Evolutionary conservation across 2,329 filamentous ascomycete species (phyloP).

Genomic region (Neopestalotiopsis clavispora): DNA sequence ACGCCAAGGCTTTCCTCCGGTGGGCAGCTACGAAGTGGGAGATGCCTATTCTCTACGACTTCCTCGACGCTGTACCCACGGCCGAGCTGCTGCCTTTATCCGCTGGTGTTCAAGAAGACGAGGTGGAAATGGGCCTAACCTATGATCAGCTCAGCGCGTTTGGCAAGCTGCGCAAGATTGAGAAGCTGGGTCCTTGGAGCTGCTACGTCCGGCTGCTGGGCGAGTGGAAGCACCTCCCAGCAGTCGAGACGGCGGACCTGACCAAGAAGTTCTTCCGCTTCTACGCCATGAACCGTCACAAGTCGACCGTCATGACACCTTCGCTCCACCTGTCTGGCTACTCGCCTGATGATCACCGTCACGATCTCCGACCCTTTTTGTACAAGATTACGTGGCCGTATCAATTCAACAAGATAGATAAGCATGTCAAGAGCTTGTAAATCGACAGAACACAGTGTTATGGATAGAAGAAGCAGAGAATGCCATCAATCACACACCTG

Average conservation of each 20-base stretch:
- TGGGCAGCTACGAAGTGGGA: constrained; percentile 64
- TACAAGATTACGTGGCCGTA: constrained; percentile 40
- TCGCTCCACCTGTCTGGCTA: constrained; percentile 51
- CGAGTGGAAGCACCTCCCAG: neutral
- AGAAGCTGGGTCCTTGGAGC: constrained; percentile 50
- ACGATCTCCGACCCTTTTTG: constrained; percentile 44
- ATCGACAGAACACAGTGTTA: neutral
- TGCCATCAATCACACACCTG: too few species aligned
- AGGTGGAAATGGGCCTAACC: constrained; percentile 55
- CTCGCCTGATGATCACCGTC: constrained; percentile 49
- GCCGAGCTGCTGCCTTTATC: constrained; percentile 72
- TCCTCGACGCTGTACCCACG: constrained; percentile 66
- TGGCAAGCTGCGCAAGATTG: constrained; percentile 24
- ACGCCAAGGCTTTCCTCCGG: constrained; percentile 74
- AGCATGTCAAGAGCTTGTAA: constrained; percentile 33
- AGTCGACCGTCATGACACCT: constrained; percentile 67
- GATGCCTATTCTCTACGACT: constrained; percentile 68
- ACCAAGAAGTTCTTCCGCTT: constrained; percentile 52
- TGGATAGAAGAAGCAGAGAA: too few species aligned
- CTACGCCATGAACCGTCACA: constrained; percentile 68
- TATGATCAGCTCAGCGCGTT: constrained; percentile 51
- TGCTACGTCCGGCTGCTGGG: constrained; percentile 1
- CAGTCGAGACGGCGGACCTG: constrained; percentile 50
- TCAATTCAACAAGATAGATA: constrained; percentile 46
- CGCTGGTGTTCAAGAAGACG: constrained; percentile 37